Evolutionary conservation across 441 rosid genomes (phyloP), one percentile per base, ranked within the genome.

Genomic region (Corymbia calophylla): DNA sequence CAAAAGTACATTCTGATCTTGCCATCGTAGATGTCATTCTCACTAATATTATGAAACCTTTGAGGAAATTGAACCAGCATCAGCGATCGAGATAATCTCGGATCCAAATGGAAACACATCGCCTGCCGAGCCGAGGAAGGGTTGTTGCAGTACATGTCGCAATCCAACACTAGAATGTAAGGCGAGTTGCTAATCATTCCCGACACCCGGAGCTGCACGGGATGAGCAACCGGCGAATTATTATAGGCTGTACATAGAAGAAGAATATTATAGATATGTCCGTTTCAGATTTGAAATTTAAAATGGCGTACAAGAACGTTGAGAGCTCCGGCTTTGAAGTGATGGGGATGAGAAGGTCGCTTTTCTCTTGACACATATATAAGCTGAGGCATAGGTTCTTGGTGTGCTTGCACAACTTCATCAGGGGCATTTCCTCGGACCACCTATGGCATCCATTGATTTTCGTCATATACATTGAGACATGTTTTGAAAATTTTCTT

Each of bases 271-370:
- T 16, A 5, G 60, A 18, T 19, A 31, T 48, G 60, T 7, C 32
- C 11, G 29, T 32, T 32, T 21, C 44, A 18, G 27, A 51, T 54
- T 18, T 54, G 39, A 53, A 55, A 62, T 29, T 56, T 9, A 82
- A 44, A 21, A 58, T 2, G 17, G 56, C 77, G 9, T 93, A 94
- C 93, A 29, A 94, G 95, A 23, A 89, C 94, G 27, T 94, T 94
- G n/a, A 94, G 91, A 13, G 94, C 95, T 91, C 96, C 94, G 27
- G 94, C 95, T 89, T 93, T 95, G 90, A 93, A 95, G 89, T 93
- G 70, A 84, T 93, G 95, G 1, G 88, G 92, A 89, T 84, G 84
- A 23, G 88, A 89, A 86, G 94, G 93, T 73, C 92, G 92, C 90
- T 95, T 94, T 91, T 94, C 96, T 4, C 95, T 93, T 31, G 96